These are phyloP conservation scores for Paecilomyces formosus DNA, from an alignment of 2,329 filamentous ascomycete species.

Conservation along the genomic window DNA sequence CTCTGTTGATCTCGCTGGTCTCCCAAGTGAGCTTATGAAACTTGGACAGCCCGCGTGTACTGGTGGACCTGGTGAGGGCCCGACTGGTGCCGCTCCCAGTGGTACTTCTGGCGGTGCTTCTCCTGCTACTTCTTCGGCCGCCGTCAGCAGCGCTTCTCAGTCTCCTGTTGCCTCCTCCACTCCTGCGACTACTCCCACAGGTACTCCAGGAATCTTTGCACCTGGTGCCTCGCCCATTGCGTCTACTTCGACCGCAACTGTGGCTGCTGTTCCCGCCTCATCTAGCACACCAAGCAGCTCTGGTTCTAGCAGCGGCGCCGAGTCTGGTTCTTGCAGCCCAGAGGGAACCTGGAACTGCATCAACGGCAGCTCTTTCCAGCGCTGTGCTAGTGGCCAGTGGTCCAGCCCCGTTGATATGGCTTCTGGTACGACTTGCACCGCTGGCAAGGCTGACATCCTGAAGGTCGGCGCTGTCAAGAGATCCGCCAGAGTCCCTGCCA, in stretches of 20 bases:
- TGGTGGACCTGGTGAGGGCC: conserved; percentile 13
- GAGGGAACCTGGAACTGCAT: conserved; percentile 57
- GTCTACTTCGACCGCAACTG: conserved; percentile 3
- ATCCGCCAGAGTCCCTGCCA: conserved; percentile 7
- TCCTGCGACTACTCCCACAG: conserved; percentile 3
- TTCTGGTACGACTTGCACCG: conserved; percentile 46
- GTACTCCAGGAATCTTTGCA: conserved; percentile 2
- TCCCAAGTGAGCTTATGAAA: conserved; percentile 27
- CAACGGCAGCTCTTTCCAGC: conserved; percentile 50
- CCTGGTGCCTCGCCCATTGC: conserved; percentile 1
- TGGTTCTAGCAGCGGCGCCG: conserved; percentile 20
- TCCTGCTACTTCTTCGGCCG: conserved; percentile 12
- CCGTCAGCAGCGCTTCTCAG: conserved; percentile 9
- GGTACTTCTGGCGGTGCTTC: conserved; percentile 8
- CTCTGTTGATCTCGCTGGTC: conserved; percentile 45
- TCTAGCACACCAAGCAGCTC: conserved; percentile 15
- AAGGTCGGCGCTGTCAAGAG: conserved; percentile 10
- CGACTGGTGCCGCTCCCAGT: conserved; percentile 8
- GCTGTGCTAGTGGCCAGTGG: conserved; percentile 55
- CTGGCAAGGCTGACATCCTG: conserved; percentile 25
- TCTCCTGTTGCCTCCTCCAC: conserved; percentile 1
- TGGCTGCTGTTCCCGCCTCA: conserved; percentile 3
- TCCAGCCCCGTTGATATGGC: conserved; percentile 44
- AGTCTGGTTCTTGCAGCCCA: conserved; percentile 40
- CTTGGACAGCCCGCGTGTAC: conserved; percentile 20